These are phyloP conservation scores for Puccinia brachypodii DNA, from an alignment of 1,284 basidiomycete species.

Conservation along the genomic window DNA sequence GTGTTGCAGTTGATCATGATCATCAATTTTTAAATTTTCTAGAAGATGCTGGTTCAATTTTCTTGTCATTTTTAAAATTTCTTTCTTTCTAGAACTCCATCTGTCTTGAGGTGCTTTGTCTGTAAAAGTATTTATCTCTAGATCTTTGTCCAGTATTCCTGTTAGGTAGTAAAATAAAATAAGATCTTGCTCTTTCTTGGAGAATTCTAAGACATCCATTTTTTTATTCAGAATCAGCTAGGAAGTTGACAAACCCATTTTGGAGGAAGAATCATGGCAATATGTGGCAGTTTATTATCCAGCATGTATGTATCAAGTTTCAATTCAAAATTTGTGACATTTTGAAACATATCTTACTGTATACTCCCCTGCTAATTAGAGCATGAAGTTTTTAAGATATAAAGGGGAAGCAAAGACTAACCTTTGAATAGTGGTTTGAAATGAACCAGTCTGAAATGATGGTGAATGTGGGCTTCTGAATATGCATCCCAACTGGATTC, in stretches of 20 bases:
- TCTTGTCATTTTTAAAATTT: neutral
- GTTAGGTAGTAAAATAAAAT: neutral
- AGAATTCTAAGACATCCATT: neutral
- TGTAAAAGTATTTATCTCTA: neutral
- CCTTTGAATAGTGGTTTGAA: neutral
- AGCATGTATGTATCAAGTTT: too few relatives aligned
- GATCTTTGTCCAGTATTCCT: neutral
- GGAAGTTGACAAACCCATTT: too few relatives aligned
- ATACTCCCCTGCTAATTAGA: too few relatives aligned
- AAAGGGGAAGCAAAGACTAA: too few relatives aligned
- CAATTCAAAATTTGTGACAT: too few relatives aligned
- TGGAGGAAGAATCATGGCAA: too few relatives aligned
- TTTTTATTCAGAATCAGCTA: too few relatives aligned
- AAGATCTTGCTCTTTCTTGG: neutral
- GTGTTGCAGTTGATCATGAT: neutral
- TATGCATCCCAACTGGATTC: neutral
- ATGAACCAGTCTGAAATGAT: neutral
- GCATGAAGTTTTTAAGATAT: too few relatives aligned
- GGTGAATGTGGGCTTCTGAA: neutral
- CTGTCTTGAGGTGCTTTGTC: too few relatives aligned
- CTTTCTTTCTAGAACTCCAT: neutral
- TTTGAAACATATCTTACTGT: too few relatives aligned
- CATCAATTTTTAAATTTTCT: neutral
- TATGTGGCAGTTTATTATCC: too few relatives aligned
- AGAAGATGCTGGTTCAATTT: neutral